These are phyloP conservation scores for Oleoguttula mirabilis DNA, from an alignment of 495 filamentous ascomycete species.

Conservation along the genomic window DNA sequence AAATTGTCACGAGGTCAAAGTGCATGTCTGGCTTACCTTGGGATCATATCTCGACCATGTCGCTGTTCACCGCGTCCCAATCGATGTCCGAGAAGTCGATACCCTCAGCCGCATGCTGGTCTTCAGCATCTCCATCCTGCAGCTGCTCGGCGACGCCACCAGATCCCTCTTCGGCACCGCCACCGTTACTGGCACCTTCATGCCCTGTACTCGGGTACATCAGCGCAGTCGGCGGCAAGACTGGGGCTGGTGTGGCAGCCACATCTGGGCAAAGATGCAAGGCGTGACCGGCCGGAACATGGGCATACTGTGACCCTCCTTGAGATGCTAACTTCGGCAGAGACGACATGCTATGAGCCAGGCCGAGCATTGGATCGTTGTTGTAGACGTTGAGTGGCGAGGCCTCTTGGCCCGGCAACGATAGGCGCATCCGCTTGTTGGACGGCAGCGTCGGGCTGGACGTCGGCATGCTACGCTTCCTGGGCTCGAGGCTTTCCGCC, in stretches of 20 bases:
- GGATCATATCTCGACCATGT: no score
- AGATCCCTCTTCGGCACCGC: no score
- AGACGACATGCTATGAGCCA: not conserved
- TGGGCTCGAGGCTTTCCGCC: not conserved
- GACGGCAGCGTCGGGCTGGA: not conserved
- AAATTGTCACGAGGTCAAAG: no score
- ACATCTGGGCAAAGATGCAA: not conserved
- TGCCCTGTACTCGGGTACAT: no score
- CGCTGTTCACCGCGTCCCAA: no score
- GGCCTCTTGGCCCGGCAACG: constrained; percentile 1
- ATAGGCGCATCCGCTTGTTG: constrained; percentile 3
- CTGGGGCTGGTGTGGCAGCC: not conserved
- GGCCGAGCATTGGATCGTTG: not conserved
- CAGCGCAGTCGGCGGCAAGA: not conserved
- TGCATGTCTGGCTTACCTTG: no score
- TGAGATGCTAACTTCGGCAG: not conserved
- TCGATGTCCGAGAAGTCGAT: no score
- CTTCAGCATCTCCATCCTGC: no score
- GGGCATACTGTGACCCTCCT: not conserved
- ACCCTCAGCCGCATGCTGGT: no score
- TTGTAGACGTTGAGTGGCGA: not conserved
- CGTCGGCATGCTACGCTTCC: not conserved
- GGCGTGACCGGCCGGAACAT: no score
- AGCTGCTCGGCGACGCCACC: no score
- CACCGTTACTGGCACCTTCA: no score